phyloP scores from a whole-genome alignment of 805 yeast species.

The Nadsonia fulvescens region DNA sequence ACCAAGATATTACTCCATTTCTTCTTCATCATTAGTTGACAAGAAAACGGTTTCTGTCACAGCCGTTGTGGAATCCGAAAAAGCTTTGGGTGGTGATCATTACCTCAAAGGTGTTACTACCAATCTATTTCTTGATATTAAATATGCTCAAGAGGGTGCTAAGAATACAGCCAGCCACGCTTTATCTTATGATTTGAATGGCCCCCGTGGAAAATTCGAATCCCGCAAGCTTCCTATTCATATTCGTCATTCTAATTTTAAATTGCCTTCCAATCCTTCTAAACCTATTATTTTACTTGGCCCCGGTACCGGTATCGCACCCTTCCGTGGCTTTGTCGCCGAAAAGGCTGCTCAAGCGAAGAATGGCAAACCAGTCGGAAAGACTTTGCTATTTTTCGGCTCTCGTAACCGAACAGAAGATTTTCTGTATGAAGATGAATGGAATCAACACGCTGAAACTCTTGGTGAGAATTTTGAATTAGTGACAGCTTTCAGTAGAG shows the following conservation, averaged over 20 bases:
- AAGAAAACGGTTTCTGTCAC: conserved; percentile 66
- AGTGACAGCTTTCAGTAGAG: conserved; percentile 82
- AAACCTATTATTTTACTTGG: conserved; percentile 86
- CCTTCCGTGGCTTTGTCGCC: conserved; percentile 86
- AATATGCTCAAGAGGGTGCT: conserved; percentile 35
- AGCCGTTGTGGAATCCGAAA: conserved; percentile 70
- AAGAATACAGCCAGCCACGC: conserved; percentile 19
- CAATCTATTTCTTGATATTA: conserved; percentile 62
- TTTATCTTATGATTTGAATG: conserved; percentile 53
- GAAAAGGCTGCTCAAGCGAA: conserved; percentile 52
- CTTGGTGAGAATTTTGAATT: conserved; percentile 19
- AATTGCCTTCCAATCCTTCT: conserved; percentile 69
- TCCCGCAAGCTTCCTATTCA: conserved; percentile 66
- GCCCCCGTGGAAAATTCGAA: conserved; percentile 51
- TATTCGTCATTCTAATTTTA: conserved; percentile 87
- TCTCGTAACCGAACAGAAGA: conserved; percentile 69
- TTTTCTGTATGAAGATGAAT: conserved; percentile 73
- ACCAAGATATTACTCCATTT: conserved; percentile 92
- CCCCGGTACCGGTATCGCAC: conserved; percentile 98
- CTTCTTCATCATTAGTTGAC: conserved; percentile 69
- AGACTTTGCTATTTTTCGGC: conserved; percentile 67
- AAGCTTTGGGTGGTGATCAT: conserved; percentile 19
- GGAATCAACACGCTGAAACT: conserved; percentile 25
- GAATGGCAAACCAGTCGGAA: conserved; percentile 42
- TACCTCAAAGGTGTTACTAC: conserved; percentile 77